phyloP scores from a whole-genome alignment of 1,284 basidiomycete species.

The Phellinidium pouzarii region DNA sequence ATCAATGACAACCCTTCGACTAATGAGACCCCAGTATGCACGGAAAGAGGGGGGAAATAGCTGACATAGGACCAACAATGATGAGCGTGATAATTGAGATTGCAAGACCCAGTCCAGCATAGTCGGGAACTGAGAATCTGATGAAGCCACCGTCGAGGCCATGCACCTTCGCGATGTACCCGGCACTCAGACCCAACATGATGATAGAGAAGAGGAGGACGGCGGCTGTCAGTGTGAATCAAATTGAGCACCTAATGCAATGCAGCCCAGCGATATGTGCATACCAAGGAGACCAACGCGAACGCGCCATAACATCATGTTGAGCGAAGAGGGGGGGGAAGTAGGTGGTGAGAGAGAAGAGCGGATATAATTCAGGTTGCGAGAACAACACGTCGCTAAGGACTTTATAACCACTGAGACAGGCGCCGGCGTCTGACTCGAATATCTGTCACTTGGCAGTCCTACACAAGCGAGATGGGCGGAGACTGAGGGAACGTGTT shows the following conservation, averaged over 20 bases:
- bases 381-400: too few relatives aligned
- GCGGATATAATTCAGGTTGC: too few relatives aligned
- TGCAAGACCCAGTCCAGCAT: conserved; percentile 14
- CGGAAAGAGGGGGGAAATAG: neutral
- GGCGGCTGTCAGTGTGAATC: neutral
- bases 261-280: neutral
- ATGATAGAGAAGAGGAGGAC: conserved; percentile 19
- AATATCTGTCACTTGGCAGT: too few relatives aligned
- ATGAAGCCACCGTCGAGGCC: neutral
- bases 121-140: neutral
- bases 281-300: conserved; percentile 14
- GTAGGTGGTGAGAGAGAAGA: neutral
- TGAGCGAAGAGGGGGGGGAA: neutral
- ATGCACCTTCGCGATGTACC: conserved; percentile 5
- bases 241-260: neutral
- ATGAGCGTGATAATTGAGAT: conserved; percentile 18
- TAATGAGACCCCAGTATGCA: neutral
- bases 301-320: conserved; percentile 2
- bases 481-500: too few relatives aligned
- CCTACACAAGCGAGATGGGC: too few relatives aligned
- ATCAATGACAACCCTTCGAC: conserved; percentile 35
- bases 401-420: too few relatives aligned
- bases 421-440: too few relatives aligned
- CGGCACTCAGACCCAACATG: conserved; percentile 14
- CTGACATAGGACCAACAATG: conserved; percentile 16